These are phyloP conservation scores for Dothideomycetes sp. DNA, from an alignment of 2,329 filamentous ascomycete genomes.

Conservation along the genomic window DNA sequence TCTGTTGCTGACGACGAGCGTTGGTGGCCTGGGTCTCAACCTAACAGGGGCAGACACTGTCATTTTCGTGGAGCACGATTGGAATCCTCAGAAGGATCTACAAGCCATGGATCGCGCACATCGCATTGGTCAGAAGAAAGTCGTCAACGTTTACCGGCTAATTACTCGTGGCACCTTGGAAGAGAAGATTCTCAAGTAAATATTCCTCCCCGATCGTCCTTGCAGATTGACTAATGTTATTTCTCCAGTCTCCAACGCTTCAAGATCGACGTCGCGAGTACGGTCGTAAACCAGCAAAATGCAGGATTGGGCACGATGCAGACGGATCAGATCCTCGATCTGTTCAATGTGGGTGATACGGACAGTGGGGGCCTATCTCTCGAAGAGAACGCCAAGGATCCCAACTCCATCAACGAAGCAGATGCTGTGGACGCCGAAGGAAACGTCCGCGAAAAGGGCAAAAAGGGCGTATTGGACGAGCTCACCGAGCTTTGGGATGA, in stretches of 20 bases:
- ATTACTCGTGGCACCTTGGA: slow-evolving; percentile 93
- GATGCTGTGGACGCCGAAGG: slow-evolving; percentile 73
- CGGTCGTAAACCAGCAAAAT: slow-evolving; percentile 98
- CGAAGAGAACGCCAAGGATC: slow-evolving; percentile 30
- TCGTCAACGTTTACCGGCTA: slow-evolving; percentile 95
- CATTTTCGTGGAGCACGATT: slow-evolving; percentile 98
- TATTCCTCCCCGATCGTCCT: slow-evolving; percentile 12
- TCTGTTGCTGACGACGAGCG: slow-evolving; percentile 83
- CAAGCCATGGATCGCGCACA: slow-evolving; percentile 99
- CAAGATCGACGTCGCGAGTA: slow-evolving; percentile 97
- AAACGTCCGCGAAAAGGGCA: slow-evolving; percentile 85
- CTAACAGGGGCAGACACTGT: slow-evolving; percentile 95
- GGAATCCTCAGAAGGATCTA: slow-evolving; percentile 97
- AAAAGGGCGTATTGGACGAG: slow-evolving; percentile 94
- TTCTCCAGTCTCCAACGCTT: slow-evolving; percentile 75
- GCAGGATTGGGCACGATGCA: slow-evolving; percentile 92
- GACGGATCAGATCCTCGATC: slow-evolving; percentile 92
- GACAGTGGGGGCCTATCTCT: slow-evolving; percentile 25
- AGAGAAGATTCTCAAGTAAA: slow-evolving; percentile 86
- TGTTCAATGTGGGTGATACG: slow-evolving; percentile 84
- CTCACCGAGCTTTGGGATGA: slow-evolving; percentile 96
- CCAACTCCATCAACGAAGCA: slow-evolving; percentile 60
- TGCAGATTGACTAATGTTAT: slow-evolving; percentile 7
- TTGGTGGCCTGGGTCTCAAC: slow-evolving; percentile 89
- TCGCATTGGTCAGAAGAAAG: slow-evolving; percentile 98